Percentiles rank a stretch among this genome's conserved stretches.
These are phyloP conservation scores for Bacterosira constricta DNA, from an alignment of 108 stramenopile genomes.

Conservation along the genomic window DNA sequence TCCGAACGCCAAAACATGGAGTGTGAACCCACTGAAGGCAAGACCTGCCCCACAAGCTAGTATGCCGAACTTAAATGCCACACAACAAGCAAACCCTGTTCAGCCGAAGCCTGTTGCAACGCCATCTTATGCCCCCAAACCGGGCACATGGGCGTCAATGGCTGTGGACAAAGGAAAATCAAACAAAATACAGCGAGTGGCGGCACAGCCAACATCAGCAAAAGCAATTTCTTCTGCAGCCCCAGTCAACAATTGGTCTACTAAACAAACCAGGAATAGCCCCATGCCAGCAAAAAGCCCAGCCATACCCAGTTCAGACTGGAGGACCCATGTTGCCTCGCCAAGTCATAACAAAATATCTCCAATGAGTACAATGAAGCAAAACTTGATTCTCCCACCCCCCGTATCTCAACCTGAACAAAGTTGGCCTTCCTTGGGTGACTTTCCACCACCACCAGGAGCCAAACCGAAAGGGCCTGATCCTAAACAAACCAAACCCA, in stretches of 20 bases:
- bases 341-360: conserved; percentile 6
- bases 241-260: background rate
- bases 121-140: conserved; percentile 30
- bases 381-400: conserved; percentile 25
- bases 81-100: background rate
- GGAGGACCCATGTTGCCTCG: conserved; percentile 43
- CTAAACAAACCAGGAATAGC: background rate
- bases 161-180: conserved; percentile 23
- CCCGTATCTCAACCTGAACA: conserved; percentile 22
- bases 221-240: background rate
- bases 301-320: conserved; percentile 19
- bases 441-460: conserved; percentile 42
- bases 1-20: conserved; percentile 29
- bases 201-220: background rate
- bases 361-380: background rate
- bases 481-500: conserved; percentile 13
- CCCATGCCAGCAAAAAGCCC: conserved; percentile 7
- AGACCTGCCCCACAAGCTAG: background rate
- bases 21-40: background rate
- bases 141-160: conserved; percentile 48
- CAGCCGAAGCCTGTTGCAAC: background rate
- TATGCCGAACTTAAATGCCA: background rate
- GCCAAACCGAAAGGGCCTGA: conserved; percentile 4
- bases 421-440: conserved; percentile 39
- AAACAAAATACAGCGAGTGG: background rate